These are phyloP conservation scores for Penicillium fuscoglaucum DNA, from an alignment of 2,329 filamentous ascomycete genomes.

Conservation along the genomic window DNA sequence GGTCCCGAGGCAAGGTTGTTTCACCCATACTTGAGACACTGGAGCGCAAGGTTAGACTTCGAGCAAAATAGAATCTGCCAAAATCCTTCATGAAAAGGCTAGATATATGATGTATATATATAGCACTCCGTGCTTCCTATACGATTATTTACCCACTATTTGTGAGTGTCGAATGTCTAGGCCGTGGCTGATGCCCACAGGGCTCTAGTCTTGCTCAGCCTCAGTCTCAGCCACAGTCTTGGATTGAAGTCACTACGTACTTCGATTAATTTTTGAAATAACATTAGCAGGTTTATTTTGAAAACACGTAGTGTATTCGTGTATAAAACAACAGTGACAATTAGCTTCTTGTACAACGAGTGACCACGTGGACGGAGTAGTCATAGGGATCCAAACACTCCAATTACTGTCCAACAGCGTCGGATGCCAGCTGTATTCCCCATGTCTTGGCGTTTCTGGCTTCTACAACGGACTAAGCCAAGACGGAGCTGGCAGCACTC, in stretches of 20 bases:
- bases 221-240: background rate
- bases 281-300: background rate
- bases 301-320: background rate
- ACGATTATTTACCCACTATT: too few species aligned
- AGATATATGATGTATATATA: background rate
- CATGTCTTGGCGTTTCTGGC: background rate
- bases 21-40: background rate
- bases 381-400: background rate
- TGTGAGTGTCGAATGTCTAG: too few species aligned
- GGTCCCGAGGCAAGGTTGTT: background rate
- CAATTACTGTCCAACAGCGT: background rate
- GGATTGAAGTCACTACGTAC: background rate
- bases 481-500: background rate
- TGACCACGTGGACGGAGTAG: slow-evolving; percentile 2
- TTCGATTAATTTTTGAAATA: background rate
- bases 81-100: background rate
- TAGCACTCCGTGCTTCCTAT: background rate
- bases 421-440: background rate
- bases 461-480: background rate
- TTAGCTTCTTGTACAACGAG: background rate
- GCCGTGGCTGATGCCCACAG: background rate
- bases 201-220: background rate
- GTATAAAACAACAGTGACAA: background rate
- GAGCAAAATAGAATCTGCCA: background rate
- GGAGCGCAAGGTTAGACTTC: background rate